phyloP scores from a whole-genome alignment of 306 rosid species.

The Malus sieversii region DNA sequence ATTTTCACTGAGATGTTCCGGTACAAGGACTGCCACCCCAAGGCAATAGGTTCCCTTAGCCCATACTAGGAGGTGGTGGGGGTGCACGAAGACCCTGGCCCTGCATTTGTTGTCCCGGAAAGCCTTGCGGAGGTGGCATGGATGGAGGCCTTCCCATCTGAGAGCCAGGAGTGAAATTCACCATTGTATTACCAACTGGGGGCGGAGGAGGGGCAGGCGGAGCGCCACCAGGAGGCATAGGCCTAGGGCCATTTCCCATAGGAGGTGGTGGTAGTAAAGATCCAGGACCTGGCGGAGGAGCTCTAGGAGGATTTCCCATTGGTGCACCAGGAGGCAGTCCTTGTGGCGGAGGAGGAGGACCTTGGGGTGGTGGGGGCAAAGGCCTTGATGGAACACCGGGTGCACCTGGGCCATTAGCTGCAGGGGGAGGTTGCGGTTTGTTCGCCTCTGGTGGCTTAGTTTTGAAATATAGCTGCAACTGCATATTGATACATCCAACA shows the following conservation, averaged over 20 bases:
- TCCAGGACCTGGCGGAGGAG: conserved; percentile 69
- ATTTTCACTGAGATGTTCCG: not conserved
- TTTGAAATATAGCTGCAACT: conserved; percentile 92
- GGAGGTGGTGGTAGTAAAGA: conserved; percentile 71
- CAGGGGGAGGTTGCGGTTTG: conserved; percentile 66
- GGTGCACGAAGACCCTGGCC: conserved; percentile 45
- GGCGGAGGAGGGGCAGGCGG: conserved; percentile 83
- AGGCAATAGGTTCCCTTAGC: conserved; percentile 16
- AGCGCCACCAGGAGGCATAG: conserved; percentile 69
- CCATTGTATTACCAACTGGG: conserved; percentile 40
- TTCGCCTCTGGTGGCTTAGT: conserved; percentile 74
- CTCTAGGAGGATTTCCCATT: conserved; percentile 65
- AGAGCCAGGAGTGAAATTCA: conserved; percentile 51
- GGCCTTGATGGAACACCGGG: conserved; percentile 88
- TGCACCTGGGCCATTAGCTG: conserved; percentile 60
- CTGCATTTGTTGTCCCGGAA: conserved; percentile 51
- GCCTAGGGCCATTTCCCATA: conserved; percentile 79
- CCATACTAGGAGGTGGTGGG: conserved; percentile 70
- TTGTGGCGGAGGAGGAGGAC: conserved; percentile 79
- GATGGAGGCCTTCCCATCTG: conserved; percentile 54
- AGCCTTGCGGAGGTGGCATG: conserved; percentile 78
- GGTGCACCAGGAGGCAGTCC: conserved; percentile 62
- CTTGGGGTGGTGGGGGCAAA: conserved; percentile 77
- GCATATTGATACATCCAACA: conserved; percentile 24
- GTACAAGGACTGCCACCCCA: not conserved